Evolutionary conservation across 2,329 filamentous ascomycete genomes (phyloP).

Genomic region (Pseudogymnoascus sp.): DNA sequence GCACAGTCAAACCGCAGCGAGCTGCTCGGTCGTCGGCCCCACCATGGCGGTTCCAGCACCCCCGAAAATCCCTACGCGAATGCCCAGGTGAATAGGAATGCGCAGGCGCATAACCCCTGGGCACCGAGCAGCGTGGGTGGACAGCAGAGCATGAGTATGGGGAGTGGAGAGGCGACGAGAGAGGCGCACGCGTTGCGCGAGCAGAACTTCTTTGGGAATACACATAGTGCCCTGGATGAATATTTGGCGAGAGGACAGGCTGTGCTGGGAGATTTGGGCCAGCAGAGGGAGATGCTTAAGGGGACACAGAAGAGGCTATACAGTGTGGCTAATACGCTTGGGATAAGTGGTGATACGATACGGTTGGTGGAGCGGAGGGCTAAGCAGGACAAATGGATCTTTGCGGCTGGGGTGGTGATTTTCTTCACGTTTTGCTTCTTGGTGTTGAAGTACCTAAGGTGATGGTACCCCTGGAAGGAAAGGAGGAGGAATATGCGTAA

Average conservation of each 20-base stretch:
- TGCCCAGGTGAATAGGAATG: constrained; percentile 27
- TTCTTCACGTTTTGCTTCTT: constrained; percentile 92
- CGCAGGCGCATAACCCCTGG: constrained; percentile 23
- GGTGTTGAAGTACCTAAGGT: constrained; percentile 77
- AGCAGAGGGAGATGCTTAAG: constrained; percentile 92
- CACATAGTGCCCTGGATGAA: constrained; percentile 81
- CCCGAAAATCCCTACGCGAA: constrained; percentile 92
- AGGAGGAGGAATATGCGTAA: background rate
- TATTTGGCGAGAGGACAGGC: constrained; percentile 87
- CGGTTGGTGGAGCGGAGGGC: constrained; percentile 90
- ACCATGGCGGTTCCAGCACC: constrained; percentile 64
- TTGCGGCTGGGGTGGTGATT: constrained; percentile 74
- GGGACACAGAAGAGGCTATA: constrained; percentile 87
- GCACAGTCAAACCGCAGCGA: constrained; percentile 64
- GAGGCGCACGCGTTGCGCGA: constrained; percentile 82
- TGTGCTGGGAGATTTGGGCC: constrained; percentile 77
- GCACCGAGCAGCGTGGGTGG: constrained; percentile 22
- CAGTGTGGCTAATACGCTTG: constrained; percentile 86
- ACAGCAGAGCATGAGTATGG: constrained; percentile 34
- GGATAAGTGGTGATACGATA: constrained; percentile 91
- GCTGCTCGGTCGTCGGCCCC: constrained; percentile 76
- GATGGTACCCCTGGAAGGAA: background rate
- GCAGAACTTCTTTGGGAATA: constrained; percentile 76
- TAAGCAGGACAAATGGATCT: constrained; percentile 97
- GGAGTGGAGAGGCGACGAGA: constrained; percentile 56